Evolutionary conservation across 495 filamentous ascomycete genomes (phyloP), one percentile per base, ranked within the genome.

Genomic region (Pseudomonodictys pantanalensis): DNA sequence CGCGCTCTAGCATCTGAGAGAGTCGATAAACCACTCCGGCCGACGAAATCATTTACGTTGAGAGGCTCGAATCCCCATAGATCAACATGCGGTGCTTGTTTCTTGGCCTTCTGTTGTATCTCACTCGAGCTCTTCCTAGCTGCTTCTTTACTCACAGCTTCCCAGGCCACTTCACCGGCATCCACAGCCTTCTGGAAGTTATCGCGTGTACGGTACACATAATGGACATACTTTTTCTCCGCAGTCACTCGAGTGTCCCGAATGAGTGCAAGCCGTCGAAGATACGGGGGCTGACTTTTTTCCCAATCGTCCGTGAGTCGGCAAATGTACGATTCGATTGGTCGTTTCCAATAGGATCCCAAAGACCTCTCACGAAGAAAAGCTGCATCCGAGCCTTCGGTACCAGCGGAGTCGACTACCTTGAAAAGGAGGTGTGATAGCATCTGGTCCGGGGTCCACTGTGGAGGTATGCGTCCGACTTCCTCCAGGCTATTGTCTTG

Each of bases 211-310:
- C 84, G 85, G 52, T 87, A 82, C 17, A 82, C 66, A 65, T 83
- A 87, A 52, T 83, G 79, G 29, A 62, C 20, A 24, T 25, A 51
- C 18, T 46, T 59, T 41, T 54, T 68, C 23, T 79, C 83, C 2
- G 73, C 73, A 11, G 71, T 73, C 18, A 86, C 73, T 10, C 72
- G 74, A 17, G 79, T 82, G 60, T 89, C 86, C 58, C 83, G 73
- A 38, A 89, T 75, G 18, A 89, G 75, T 23, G 81, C 77, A n/a
- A 86, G 69, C 65, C 87, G 82, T 24, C 79, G 79, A 41, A 89
- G 74, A 64, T 86, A 77, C 17, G 76, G 71, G 17, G 86, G 86
- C 56, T 89, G 86, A 2, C 82, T 83, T 26, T 80, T 50, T 42
- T 81, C 77, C 77, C 83, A 86, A 55, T 77, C 73, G 61, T 86